Evolutionary conservation across 2,329 filamentous ascomycete species (phyloP).

Genomic region (Aureobasidium sp.): DNA sequence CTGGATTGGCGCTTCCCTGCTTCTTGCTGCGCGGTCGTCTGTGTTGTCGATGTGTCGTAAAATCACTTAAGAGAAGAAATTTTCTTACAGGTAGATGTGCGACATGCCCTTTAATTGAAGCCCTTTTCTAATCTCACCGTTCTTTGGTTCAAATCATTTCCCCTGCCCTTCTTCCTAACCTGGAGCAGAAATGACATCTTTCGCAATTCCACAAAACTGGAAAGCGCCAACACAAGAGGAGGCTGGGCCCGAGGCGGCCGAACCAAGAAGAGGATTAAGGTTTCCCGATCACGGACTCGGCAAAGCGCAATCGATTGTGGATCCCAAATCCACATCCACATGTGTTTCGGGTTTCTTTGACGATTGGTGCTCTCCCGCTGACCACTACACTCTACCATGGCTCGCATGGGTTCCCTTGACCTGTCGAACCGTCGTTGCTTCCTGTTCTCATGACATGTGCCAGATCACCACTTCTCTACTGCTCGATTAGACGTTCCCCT

Average conservation of each 20-base stretch:
- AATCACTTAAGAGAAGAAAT: background rate
- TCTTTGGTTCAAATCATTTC: constrained; percentile 3
- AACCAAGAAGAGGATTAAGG: background rate
- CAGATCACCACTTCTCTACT: too few relatives aligned
- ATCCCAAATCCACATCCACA: too few relatives aligned
- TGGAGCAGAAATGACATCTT: constrained; percentile 2
- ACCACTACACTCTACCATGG: too few relatives aligned
- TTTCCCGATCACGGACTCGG: too few relatives aligned
- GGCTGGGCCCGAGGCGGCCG: constrained; percentile 8
- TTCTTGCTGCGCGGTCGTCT: constrained; percentile 9
- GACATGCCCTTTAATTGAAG: background rate
- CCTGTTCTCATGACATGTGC: too few relatives aligned
- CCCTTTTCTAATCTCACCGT: background rate
- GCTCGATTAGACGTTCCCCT: too few relatives aligned
- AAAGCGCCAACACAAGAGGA: too few relatives aligned
- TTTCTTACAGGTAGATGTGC: background rate
- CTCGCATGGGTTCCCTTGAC: too few relatives aligned
- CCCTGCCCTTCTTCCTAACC: background rate
- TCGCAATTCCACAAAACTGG: background rate
- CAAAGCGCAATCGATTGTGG: too few relatives aligned
- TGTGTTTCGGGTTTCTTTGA: too few relatives aligned
- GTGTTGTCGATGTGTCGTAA: constrained; percentile 2
- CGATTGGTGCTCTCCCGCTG: too few relatives aligned
- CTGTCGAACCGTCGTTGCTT: too few relatives aligned
- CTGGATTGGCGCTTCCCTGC: background rate